Conservation (phyloP, 345 rosid genomes). For the Euphorbia tirucalli region DNA sequence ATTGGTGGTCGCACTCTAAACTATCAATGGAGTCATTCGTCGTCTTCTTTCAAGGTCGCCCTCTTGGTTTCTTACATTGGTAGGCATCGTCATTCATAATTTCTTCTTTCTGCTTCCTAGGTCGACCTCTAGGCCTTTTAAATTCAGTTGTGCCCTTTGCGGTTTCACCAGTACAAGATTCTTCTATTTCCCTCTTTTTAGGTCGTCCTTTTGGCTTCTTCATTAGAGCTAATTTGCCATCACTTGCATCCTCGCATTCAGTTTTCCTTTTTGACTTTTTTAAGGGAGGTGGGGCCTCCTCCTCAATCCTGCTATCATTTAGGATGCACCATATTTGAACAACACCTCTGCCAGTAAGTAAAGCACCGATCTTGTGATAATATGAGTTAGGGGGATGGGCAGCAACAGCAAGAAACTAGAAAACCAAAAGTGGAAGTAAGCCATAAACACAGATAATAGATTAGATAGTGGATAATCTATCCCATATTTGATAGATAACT, state of each 20-base stretch:
- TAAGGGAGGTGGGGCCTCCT: constrained; percentile 16
- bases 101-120: constrained; percentile 28
- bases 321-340: constrained; percentile 85
- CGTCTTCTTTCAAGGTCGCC: constrained; percentile 53
- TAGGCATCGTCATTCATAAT: constrained; percentile 6
- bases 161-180: constrained; percentile 1
- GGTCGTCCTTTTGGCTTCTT: constrained; percentile 36
- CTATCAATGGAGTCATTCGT: constrained; percentile 30
- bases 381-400: constrained; percentile 84
- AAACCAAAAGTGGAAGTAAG: neutral
- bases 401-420: constrained; percentile 83
- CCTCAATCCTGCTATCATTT: constrained; percentile 36
- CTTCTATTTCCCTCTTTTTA: constrained; percentile 25
- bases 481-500: neutral
- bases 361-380: constrained; percentile 69
- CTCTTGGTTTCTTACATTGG: constrained; percentile 45
- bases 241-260: constrained; percentile 16
- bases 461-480: neutral
- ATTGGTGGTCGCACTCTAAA: constrained; percentile 30
- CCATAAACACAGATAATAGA: neutral
- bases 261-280: constrained; percentile 28
- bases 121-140: constrained; percentile 29
- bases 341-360: constrained; percentile 74
- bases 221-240: constrained; percentile 21
- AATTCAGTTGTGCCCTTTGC: neutral